A percentile compares a stretch with the other conserved stretches of the same genome.
Conservation (phyloP, 2,329 filamentous ascomycete species). For the Teratosphaeria pseudoeucalypti region DNA sequence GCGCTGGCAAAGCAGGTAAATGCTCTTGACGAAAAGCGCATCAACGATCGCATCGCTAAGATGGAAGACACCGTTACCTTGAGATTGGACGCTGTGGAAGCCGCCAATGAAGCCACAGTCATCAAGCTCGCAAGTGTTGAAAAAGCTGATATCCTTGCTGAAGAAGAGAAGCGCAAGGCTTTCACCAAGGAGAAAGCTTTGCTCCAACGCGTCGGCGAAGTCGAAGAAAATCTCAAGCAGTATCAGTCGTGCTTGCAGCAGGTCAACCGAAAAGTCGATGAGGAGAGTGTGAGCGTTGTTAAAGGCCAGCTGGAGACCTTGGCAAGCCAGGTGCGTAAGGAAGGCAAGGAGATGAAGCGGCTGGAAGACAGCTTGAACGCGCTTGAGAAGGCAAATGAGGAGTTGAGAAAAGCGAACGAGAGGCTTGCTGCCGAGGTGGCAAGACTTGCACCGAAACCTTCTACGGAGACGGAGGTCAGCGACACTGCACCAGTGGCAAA, state of each 20-base stretch:
- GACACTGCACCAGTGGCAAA: neutral
- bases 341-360: conserved; percentile 6
- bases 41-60: conserved; percentile 1
- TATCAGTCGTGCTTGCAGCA: conserved; percentile 9
- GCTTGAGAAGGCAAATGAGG: conserved; percentile 11
- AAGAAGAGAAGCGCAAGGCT: conserved; percentile 9
- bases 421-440: conserved; percentile 7
- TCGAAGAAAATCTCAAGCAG: conserved; percentile 11
- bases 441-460: conserved; percentile 4
- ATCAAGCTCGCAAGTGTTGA: conserved; percentile 10
- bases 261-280: conserved; percentile 10
- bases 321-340: conserved; percentile 6
- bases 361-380: conserved; percentile 8
- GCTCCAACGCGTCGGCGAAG: conserved; percentile 12
- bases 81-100: conserved; percentile 7
- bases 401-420: conserved; percentile 10
- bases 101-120: conserved; percentile 9
- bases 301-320: conserved; percentile 7
- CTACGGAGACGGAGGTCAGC: neutral
- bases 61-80: conserved; percentile 3
- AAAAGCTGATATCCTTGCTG: conserved; percentile 3
- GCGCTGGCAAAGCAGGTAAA: conserved; percentile 10
- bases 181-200: conserved; percentile 13
- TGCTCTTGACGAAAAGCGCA: conserved; percentile 1
- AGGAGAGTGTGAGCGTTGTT: conserved; percentile 7